A percentile compares a stretch with the other conserved stretches of the same genome.
These are phyloP conservation scores for Ustilago bromivora DNA, from an alignment of 1,284 basidiomycete species.

Conservation along the genomic window DNA sequence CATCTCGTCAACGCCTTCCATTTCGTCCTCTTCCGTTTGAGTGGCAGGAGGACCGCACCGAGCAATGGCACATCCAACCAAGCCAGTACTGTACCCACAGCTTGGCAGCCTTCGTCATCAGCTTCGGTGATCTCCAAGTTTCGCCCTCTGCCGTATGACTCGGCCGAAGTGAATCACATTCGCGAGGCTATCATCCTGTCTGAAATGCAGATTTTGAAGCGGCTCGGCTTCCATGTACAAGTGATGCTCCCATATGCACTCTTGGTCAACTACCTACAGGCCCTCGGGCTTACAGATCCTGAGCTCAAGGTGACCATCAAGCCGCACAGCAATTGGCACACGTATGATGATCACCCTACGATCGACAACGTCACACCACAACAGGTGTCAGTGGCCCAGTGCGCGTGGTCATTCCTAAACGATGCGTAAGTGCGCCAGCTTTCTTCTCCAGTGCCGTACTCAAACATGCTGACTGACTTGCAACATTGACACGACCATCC, in stretches of 20 bases:
- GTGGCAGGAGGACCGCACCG: not conserved
- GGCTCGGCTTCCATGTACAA: constrained; percentile 69
- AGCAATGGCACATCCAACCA: not conserved
- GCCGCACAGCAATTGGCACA: not conserved
- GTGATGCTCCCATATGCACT: constrained; percentile 93
- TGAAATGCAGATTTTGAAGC: constrained; percentile 97
- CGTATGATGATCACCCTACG: not conserved
- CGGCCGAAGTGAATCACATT: constrained; percentile 11
- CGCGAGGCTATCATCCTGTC: constrained; percentile 86
- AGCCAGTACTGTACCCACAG: not conserved
- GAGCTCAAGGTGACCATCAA: constrained; percentile 12
- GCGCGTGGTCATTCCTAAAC: constrained; percentile 70
- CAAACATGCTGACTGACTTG: not conserved
- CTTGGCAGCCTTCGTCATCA: not conserved
- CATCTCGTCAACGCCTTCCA: constrained; percentile 96
- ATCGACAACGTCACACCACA: not conserved
- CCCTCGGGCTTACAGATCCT: constrained; percentile 77
- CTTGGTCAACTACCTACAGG: constrained; percentile 91
- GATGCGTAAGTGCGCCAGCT: constrained; percentile 67
- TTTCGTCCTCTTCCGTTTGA: constrained; percentile 73
- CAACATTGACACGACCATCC: not conserved
- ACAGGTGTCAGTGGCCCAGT: constrained; percentile 47
- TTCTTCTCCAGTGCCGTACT: not conserved
- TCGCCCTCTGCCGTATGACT: constrained; percentile 11
- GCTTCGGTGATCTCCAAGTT: constrained; percentile 74